Base-by-base conservation (phyloP, 306 rosid species). In the Fagus crenata region DNA sequence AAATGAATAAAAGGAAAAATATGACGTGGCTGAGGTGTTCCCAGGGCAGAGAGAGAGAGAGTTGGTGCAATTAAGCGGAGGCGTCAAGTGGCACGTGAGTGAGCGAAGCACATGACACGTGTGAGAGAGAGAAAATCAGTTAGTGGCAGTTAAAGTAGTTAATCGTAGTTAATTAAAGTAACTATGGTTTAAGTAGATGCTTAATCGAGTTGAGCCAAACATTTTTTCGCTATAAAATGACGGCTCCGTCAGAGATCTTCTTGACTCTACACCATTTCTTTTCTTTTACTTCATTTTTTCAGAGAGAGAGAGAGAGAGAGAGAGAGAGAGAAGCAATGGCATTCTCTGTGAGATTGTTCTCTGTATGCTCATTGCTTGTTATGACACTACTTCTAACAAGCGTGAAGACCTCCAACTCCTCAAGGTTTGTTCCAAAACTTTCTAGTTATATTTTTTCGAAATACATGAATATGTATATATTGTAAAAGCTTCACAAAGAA, bases 121-220 rank as follows among this genome's bases (percentile, higher is more conserved):
- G 22, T 74, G 84, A 18, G 59, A 4, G 32, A 31, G 58, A 28
- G 6, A 17, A 67, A 80, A 80, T 84, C 82, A 67, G 91, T 91
- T 89, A 89, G 80, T 65, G 90, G 85, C 89, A 61, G 96, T 91
- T 90, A 85, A 82, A 54, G 81, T 36, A 36, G 89, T 85, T 84
- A 80, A 83, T 9, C 49, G 75, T 17, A 15, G 51, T 64, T 22
- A 31, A 37, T 77, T 80, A 82, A 85, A 86, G 80, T 73, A 86
- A 91, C 92, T 87, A 77, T 75, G 86, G 92, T 89, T 22, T 84
- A 81, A 65, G 22, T 17, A 2, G 15, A 18, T 1, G 72, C 13
- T 14, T 32, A 79, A 43, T 46, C 31, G 58, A 15, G 80, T 67
- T 54, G 36, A 35, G 56, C 71, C 12, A 36, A 41, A 17, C 58